A percentile compares a stretch with the other conserved stretches of the same genome.
phyloP scores from a whole-genome alignment of 1,284 basidiomycete species.

The Somion occarium region DNA sequence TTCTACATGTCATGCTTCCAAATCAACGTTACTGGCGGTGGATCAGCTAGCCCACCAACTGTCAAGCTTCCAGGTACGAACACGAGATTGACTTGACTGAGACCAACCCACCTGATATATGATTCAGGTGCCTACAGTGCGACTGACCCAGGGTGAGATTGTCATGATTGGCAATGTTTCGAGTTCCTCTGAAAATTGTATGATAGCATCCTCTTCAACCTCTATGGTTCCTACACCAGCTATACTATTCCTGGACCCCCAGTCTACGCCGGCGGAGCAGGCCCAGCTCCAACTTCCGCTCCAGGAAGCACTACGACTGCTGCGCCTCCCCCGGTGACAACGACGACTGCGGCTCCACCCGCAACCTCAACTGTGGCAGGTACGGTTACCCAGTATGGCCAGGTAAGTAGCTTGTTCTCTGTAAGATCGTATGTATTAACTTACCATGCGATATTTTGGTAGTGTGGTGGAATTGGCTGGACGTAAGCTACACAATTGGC shows the following conservation, averaged over 20 bases:
- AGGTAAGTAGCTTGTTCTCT: constrained; percentile 2
- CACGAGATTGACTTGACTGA: not conserved
- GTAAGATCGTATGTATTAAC: not conserved
- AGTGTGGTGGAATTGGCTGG: constrained; percentile 6
- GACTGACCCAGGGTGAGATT: constrained; percentile 32
- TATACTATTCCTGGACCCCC: constrained; percentile 21
- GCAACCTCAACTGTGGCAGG: not conserved
- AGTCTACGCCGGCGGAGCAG: constrained; percentile 5
- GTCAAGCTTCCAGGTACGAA: not conserved
- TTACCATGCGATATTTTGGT: not conserved
- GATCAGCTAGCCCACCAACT: constrained; percentile 5
- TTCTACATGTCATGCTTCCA: constrained; percentile 52
- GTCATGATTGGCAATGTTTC: not conserved
- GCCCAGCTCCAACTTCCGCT: not conserved
- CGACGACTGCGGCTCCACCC: not conserved
- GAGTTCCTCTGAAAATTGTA: not conserved
- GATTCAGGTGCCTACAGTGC: constrained; percentile 44
- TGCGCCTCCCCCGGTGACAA: not conserved
- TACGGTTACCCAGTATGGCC: not conserved
- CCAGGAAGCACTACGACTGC: not conserved
- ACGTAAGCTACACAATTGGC: not conserved
- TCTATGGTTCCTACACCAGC: constrained; percentile 33
- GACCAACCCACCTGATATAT: constrained; percentile 33
- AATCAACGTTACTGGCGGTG: constrained; percentile 29
- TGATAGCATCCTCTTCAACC: constrained; percentile 34